These are phyloP conservation scores for Fusarium liriodendri DNA, from an alignment of 2,329 filamentous ascomycete genomes.

Conservation along the genomic window DNA sequence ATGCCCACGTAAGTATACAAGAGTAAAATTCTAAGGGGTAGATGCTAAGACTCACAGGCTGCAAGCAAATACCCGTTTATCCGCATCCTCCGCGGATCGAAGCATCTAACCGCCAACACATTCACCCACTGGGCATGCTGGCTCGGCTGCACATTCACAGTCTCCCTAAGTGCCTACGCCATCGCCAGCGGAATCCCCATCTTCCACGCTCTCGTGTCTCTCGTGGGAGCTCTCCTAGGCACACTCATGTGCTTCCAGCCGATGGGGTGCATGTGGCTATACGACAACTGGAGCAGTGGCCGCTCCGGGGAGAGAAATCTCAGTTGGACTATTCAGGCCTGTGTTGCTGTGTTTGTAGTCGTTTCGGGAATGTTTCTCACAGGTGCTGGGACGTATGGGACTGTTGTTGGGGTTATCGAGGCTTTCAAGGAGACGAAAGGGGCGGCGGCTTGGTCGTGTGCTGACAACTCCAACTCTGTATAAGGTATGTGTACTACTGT, in stretches of 20 bases:
- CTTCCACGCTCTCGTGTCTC: constrained; percentile 43
- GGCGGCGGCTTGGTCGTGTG: constrained; percentile 54
- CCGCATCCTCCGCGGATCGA: constrained; percentile 42
- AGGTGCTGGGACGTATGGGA: constrained; percentile 58
- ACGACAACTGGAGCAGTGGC: constrained; percentile 41
- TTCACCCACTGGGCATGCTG: constrained; percentile 46
- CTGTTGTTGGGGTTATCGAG: constrained; percentile 50
- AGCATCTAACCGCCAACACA: constrained; percentile 45
- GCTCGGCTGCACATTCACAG: constrained; percentile 44
- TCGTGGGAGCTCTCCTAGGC: constrained; percentile 45
- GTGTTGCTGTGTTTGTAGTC: constrained; percentile 20
- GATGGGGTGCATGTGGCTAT: constrained; percentile 46
- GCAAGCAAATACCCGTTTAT: constrained; percentile 33
- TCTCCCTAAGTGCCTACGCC: constrained; percentile 43
- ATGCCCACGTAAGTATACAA: constrained; percentile 35
- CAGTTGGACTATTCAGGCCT: constrained; percentile 28
- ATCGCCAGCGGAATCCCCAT: constrained; percentile 40
- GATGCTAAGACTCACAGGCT: not conserved
- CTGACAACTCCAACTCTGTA: constrained; percentile 54
- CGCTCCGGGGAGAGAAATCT: not conserved
- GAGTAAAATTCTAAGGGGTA: not conserved
- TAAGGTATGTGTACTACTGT: not conserved
- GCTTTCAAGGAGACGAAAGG: constrained; percentile 50
- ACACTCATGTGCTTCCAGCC: constrained; percentile 46
- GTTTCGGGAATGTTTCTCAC: constrained; percentile 51